These are phyloP conservation scores for Phoma sp. DNA, from an alignment of 2,329 filamentous ascomycete genomes.

Conservation along the genomic window DNA sequence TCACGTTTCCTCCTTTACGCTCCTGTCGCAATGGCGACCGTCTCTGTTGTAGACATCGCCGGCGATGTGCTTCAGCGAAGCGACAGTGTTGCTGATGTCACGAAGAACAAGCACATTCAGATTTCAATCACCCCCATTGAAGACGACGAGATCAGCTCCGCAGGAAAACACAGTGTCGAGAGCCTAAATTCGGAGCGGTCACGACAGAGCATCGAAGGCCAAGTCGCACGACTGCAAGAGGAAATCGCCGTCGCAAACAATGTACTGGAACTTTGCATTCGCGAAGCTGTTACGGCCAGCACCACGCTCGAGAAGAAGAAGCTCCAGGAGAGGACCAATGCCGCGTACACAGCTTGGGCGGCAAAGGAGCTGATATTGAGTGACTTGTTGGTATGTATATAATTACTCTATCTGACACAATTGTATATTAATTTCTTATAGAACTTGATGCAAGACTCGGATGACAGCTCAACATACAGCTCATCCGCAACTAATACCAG, in stretches of 20 bases:
- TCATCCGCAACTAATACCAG: conserved; percentile 3
- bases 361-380: conserved; percentile 14
- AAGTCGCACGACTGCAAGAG: conserved; percentile 8
- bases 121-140: conserved; percentile 16
- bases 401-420: not conserved
- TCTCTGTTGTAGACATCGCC: conserved; percentile 17
- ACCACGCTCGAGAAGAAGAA: conserved; percentile 15
- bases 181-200: conserved; percentile 9
- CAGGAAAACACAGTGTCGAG: conserved; percentile 16
- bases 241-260: conserved; percentile 16
- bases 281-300: conserved; percentile 14
- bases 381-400: conserved; percentile 9
- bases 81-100: conserved; percentile 10
- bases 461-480: conserved; percentile 18
- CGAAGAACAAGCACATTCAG: conserved; percentile 15
- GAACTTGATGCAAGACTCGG: conserved; percentile 16
- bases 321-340: conserved; percentile 18
- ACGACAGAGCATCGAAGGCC: conserved; percentile 11
- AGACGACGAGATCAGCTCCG: conserved; percentile 12
- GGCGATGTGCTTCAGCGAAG: conserved; percentile 18
- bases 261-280: conserved; percentile 18
- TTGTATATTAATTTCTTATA: not conserved
- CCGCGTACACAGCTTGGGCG: conserved; percentile 16
- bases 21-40: conserved; percentile 15
- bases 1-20: conserved; percentile 7